Conservation (phyloP, 805 yeast species). For the Suhomyces vadensis region DNA sequence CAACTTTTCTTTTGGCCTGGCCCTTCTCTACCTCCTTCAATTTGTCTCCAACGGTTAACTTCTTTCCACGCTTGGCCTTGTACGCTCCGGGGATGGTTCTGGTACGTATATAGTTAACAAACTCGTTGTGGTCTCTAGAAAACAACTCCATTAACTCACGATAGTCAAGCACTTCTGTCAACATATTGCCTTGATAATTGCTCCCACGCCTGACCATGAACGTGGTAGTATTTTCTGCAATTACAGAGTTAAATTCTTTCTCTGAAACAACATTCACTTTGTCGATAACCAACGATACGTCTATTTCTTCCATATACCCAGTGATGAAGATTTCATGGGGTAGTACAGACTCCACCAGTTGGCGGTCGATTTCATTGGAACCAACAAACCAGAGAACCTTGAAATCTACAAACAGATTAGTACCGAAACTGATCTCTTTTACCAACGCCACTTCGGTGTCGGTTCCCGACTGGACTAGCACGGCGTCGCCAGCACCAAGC, state of each 20-base stretch:
- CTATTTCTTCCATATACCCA: slow-evolving; percentile 47
- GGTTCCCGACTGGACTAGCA: slow-evolving; percentile 39
- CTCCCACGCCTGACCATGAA: slow-evolving; percentile 46
- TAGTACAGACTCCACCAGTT: slow-evolving; percentile 17
- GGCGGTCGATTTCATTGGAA: slow-evolving; percentile 36
- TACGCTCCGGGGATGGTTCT: slow-evolving; percentile 29
- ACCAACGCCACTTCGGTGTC: slow-evolving; percentile 47
- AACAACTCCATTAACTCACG: slow-evolving; percentile 28
- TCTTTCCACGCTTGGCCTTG: slow-evolving; percentile 12
- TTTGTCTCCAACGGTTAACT: slow-evolving; percentile 4
- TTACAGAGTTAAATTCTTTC: slow-evolving; percentile 30
- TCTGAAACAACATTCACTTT: slow-evolving; percentile 47
- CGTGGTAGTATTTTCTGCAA: slow-evolving; percentile 31
- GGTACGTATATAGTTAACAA: slow-evolving; percentile 30
- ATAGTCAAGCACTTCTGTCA: slow-evolving; percentile 43
- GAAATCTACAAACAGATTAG: slow-evolving; percentile 48
- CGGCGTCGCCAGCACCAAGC: slow-evolving; percentile 53
- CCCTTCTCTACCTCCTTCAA: slow-evolving; percentile 3
- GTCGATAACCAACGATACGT: slow-evolving; percentile 43
- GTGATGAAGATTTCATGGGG: slow-evolving; percentile 57
- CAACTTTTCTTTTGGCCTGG: background rate
- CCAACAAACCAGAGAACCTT: slow-evolving; percentile 50
- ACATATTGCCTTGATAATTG: slow-evolving; percentile 33
- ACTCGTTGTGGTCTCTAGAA: slow-evolving; percentile 26
- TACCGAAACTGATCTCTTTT: slow-evolving; percentile 53